Base-by-base conservation (phyloP, 768 basidiomycete genomes). In the Boletus sp. region DNA sequence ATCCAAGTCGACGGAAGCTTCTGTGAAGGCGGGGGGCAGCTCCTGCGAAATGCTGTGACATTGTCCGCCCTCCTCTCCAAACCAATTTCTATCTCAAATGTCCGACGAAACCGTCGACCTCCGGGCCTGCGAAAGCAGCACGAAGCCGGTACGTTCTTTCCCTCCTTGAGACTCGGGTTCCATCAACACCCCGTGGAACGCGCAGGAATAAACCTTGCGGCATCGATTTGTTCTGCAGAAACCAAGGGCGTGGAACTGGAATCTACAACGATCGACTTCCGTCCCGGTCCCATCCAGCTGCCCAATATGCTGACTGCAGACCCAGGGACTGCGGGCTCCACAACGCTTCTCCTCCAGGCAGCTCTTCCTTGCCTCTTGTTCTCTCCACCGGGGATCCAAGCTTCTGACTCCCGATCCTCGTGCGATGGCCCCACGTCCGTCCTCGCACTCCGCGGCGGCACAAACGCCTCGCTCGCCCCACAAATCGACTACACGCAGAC, bases 41-140 rank as follows among this genome's bases (percentile, higher is more conserved):
- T 90, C 37, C 71, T 91, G 27, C 82, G 89, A 45, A 89, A 88
- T 59, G 73, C 84, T 0, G 75, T 87, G 33, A 75, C 86, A 1
- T 71, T 90, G 34, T 81, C 89, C n/a, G 79, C 82, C 9, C 72
- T 90, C 17, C 74, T 89, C 15, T 70, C 71, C n/a, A 83, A 77
- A 53, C 81, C 84, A 1, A 73, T 90, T 27, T 70, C 73, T 5
- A 81, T 90, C 44, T 66, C 78, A 33, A 83, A 85, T 15, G 81
- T 91, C 29, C 81, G 89, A 30, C 71, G 71, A 45, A 76, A 76
- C 25, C 77, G 89, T 46, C 76, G 55, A 33, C 81, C 80, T 17
- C 83, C 86, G 15, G 89, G 88, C 1, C 72, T 91, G 35, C 87
- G 80, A 63, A 82, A 80, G 44, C 88, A 92, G 62, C 89, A 91